phyloP scores from a whole-genome alignment of 371 early-diverging fungal species.

The Catenaria anguillulae region DNA sequence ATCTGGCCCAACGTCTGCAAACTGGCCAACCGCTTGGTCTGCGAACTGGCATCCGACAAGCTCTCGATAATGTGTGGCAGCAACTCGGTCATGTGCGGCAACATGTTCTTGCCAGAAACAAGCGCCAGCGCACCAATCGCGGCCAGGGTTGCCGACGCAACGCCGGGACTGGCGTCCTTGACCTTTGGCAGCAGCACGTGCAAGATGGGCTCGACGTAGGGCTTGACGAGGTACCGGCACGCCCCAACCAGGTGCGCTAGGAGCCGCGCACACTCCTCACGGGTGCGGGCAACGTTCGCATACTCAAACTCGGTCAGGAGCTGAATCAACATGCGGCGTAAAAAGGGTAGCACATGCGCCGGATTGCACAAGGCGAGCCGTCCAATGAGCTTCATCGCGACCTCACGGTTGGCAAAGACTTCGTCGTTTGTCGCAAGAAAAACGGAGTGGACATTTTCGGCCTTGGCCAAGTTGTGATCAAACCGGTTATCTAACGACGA shows the following conservation, averaged over 20 bases:
- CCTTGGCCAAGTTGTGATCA: conserved; percentile 78
- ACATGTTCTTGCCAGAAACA: conserved; percentile 71
- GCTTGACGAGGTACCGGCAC: conserved; percentile 66
- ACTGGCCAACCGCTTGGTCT: conserved; percentile 74
- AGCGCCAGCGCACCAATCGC: conserved; percentile 79
- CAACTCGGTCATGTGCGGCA: conserved; percentile 62
- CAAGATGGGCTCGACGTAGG: conserved; percentile 80
- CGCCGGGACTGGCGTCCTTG: conserved; percentile 59
- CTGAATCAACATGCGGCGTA: conserved; percentile 74
- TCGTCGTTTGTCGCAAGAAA: conserved; percentile 89
- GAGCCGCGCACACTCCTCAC: conserved; percentile 75
- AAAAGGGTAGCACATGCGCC: conserved; percentile 77
- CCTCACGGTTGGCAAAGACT: conserved; percentile 71
- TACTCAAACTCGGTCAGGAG: conserved; percentile 84
- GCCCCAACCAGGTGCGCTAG: conserved; percentile 55
- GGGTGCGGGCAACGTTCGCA: conserved; percentile 62
- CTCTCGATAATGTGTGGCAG: conserved; percentile 80
- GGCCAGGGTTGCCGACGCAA: conserved; percentile 65
- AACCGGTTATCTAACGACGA: conserved; percentile 64
- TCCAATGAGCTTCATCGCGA: conserved; percentile 73
- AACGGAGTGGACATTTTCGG: conserved; percentile 73
- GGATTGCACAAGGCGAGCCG: conserved; percentile 75
- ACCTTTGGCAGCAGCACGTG: conserved; percentile 70
- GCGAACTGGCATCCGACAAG: conserved; percentile 73
- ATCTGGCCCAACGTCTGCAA: conserved; percentile 71